A percentile compares a stretch with the other conserved stretches of the same genome.
phyloP scores from a whole-genome alignment of 139 green algal genomes.

The Zygnema circumcarinatum region DNA sequence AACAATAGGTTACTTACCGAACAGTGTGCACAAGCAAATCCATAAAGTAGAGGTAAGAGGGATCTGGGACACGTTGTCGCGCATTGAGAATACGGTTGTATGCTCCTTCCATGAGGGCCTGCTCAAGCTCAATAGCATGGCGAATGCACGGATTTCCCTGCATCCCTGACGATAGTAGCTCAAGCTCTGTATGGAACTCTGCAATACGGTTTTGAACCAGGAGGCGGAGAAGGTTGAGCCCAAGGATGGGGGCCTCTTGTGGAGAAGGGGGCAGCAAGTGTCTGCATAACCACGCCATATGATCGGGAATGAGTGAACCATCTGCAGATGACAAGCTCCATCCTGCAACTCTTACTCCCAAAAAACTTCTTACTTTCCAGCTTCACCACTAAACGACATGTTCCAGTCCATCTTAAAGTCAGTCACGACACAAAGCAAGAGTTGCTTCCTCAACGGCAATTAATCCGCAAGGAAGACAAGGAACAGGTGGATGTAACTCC shows the following conservation, averaged over 20 bases:
- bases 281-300: constrained; percentile 1
- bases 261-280: constrained; percentile 69
- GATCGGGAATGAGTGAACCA: neutral
- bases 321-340: neutral
- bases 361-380: too few species aligned
- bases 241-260: constrained; percentile 74
- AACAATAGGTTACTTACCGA: constrained; percentile 43
- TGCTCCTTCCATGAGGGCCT: constrained; percentile 95
- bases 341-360: neutral
- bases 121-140: constrained; percentile 85
- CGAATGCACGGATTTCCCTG: constrained; percentile 63
- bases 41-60: constrained; percentile 76
- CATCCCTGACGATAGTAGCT: constrained; percentile 76
- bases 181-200: constrained; percentile 97
- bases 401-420: too few species aligned
- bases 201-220: constrained; percentile 94
- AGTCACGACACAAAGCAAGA: too few species aligned
- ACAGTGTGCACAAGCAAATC: constrained; percentile 84
- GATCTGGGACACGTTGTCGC: constrained; percentile 38
- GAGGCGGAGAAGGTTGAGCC: constrained; percentile 90
- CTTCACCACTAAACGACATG: too few species aligned
- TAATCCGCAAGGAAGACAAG: too few species aligned
- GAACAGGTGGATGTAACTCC: too few species aligned
- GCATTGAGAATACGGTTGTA: constrained; percentile 87
- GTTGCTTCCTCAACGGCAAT: too few species aligned